Base-by-base conservation (phyloP, 108 stramenopile species). In the Nannochloropsis salina region DNA sequence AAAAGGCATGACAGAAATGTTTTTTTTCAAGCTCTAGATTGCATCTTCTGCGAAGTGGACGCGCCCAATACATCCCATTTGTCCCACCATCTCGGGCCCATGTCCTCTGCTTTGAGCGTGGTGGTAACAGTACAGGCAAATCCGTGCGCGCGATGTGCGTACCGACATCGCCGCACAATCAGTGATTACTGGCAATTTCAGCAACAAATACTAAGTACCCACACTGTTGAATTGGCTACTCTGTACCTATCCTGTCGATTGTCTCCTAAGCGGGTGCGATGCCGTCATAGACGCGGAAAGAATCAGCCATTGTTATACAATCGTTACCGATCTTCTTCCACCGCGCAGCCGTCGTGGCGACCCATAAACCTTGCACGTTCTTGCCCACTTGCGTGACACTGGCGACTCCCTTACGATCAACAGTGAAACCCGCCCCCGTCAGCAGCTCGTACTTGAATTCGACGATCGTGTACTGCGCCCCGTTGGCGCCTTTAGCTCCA, bases 371-470 rank as follows among this genome's bases (percentile, higher is more conserved):
- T 44, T 86, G 82, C 31, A 80, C 82, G 41, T n/a, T 74, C 42
- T 88, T 86, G 2, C 85, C 83, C 51, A 93, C 94, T 84, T 93
- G 93, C 11, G 95, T 95, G 42, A 97, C 90, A 11, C 93, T 89
- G 2, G 95, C 95, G 22, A 95, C 92, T 82, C 97, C 97, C 84
- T 90, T 91, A 86, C 97, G 90, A 42, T 96, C 95, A n/a, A 97
- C 95, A 45, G 93, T 95, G 89, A 97, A 97, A 83, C 97, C 97
- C 80, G 97, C 97, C 43, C 96, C 96, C 18, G 97, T 97, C 85
- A 97, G 88, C 20, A 97, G 93, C 81, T 93, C 93, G 90, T 97
- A 97, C 91, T 94, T 94, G 92, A 97, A 97, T 84, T 97, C 97
- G 41, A 93, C 95, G 80, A 95, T 83, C 80, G 93, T 88, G 89